Conservation (phyloP, 345 rosid species). For the Fremontodendron californicum region DNA sequence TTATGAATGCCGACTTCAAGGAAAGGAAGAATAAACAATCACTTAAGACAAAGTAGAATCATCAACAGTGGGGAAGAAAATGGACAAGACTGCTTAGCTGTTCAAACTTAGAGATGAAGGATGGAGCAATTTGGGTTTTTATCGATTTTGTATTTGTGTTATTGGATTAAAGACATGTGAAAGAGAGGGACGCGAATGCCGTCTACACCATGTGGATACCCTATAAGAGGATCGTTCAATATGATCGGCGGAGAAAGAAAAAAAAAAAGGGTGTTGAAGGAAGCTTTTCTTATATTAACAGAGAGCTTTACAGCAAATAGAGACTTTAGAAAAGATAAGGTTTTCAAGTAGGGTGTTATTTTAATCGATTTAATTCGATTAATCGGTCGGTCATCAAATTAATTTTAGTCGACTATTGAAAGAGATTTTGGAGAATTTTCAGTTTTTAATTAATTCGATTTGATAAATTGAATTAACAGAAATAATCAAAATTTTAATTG, state of each 20-base stretch:
- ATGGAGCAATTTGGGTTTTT: background rate
- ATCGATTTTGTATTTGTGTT: background rate
- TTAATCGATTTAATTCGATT: no score
- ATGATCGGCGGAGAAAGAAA: no score
- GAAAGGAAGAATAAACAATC: background rate
- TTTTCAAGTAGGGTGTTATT: no score
- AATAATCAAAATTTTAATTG: no score
- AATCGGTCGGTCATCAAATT: background rate
- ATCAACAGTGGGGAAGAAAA: background rate
- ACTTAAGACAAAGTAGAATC: background rate
- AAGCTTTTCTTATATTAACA: background rate
- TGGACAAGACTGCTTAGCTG: background rate
- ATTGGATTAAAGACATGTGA: background rate
- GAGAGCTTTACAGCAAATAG: background rate
- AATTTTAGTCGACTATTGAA: no score
- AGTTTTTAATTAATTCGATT: no score
- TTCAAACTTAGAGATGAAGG: constrained; percentile 8
- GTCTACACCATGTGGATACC: background rate
- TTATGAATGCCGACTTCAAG: background rate
- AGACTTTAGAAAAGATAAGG: no score
- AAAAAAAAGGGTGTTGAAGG: no score
- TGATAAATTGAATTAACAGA: no score
- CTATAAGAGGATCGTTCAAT: background rate
- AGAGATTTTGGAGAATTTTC: no score
- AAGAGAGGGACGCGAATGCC: background rate